Base-by-base conservation (phyloP, 2,329 filamentous ascomycete genomes). In the Monilinia fructicola region DNA sequence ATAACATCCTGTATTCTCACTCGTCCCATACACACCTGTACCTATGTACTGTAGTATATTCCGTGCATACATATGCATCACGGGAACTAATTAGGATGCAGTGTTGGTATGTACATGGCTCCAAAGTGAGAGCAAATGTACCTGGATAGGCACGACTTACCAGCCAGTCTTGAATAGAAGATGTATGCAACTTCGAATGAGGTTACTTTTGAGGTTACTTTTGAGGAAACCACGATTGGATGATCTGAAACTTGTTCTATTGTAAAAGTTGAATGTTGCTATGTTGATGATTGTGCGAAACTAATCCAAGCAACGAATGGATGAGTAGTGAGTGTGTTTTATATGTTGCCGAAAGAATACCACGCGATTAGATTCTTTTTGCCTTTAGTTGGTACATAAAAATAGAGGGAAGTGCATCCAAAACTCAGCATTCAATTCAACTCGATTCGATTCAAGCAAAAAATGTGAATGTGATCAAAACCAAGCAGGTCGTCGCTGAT, bases 381-480 rank as follows among this genome's bases (percentile, higher is more conserved):
- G 40, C 40, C 16, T 42, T 42, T 42, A 3, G 40, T 42, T 35
- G 31, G 31, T 35, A 7, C 5, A 35, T 35, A 35, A 35, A 35
- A 35, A 35, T 35, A 35, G 31, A 35, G 6, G 31, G 9, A 35
- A 35, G 31, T 35, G 31, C 31, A 35, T 35, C 31, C 31, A 35
- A 35, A 35, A 35, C 31, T 7, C 31, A 35, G 9, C 31, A 35
- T 31, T 6, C 31, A 31, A 31, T 35, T 6, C 31, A 35, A 35
- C 9, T 6, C 31, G 5, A 35, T 6, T 5, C 31, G 9, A 35
- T 35, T 6, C 31, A 35, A 35, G 2, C 40, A 12, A 42, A 21
- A 44, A 16, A 42, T 31, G 38, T 46, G 40, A 58, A 58, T 58
- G 55, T 58, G 55, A 58, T 58, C 40, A 58, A 44, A 26, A 18